Evolutionary conservation across 2,329 filamentous ascomycete species (phyloP).

Genomic region (Cladosporium sp.): DNA sequence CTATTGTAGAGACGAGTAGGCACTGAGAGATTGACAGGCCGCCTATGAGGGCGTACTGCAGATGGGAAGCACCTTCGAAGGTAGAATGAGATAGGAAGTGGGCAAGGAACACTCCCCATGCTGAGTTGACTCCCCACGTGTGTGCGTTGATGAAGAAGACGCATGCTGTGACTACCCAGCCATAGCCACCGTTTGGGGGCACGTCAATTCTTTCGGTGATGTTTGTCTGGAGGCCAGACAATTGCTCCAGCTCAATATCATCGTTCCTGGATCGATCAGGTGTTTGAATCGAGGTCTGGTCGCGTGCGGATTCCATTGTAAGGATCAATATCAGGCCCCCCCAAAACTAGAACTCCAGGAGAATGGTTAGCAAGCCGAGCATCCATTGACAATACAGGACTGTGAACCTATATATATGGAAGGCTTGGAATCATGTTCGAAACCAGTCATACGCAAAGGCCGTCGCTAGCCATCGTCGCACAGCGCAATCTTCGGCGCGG

Average conservation of each 20-base stretch:
- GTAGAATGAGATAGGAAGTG: conserved; percentile 62
- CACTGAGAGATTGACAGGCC: conserved; percentile 62
- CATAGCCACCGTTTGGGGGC: conserved; percentile 58
- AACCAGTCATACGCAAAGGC: too few species aligned
- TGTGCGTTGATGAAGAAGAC: conserved; percentile 40
- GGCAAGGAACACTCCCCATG: conserved; percentile 65
- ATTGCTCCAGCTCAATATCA: neutral
- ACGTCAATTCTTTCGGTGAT: conserved; percentile 29
- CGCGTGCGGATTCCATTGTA: neutral
- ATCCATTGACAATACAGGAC: too few species aligned
- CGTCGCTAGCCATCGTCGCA: too few species aligned
- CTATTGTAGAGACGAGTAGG: conserved; percentile 62
- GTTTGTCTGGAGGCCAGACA: neutral
- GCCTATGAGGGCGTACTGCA: conserved; percentile 72
- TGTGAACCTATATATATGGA: too few species aligned
- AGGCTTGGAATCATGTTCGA: too few species aligned
- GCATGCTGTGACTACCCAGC: conserved; percentile 48
- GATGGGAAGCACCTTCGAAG: conserved; percentile 57
- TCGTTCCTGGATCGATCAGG: neutral
- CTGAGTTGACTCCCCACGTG: conserved; percentile 43
- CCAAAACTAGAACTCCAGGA: neutral
- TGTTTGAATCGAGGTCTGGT: neutral
- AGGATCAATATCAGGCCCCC: too few species aligned
- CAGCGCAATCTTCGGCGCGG: too few species aligned
- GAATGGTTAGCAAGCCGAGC: neutral